These are phyloP conservation scores for Echites panduratus DNA, from an alignment of 257 asterid species.

Conservation along the genomic window DNA sequence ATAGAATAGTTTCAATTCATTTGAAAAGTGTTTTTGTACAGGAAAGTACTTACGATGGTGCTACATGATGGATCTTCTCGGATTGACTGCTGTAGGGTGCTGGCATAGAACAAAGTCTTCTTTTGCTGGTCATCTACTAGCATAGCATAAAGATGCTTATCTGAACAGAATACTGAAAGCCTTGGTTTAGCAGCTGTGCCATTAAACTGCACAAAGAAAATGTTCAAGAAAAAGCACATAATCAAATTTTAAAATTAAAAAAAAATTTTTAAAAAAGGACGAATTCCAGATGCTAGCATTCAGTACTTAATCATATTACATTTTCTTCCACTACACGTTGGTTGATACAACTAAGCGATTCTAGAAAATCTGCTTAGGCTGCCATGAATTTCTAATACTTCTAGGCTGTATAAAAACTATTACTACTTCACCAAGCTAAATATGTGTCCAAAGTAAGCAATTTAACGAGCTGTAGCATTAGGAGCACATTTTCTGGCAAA, in stretches of 20 bases:
- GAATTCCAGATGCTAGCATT: neutral
- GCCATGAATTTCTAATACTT: neutral
- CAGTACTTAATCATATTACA: no score
- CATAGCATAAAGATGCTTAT: conserved; percentile 74
- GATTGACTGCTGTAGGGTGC: conserved; percentile 67
- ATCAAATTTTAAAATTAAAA: neutral
- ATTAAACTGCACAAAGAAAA: conserved; percentile 53
- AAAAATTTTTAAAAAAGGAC: no score
- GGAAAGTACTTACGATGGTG: conserved; percentile 41
- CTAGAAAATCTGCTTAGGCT: neutral
- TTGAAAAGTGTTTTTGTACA: neutral
- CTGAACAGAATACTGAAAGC: conserved; percentile 86
- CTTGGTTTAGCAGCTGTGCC: conserved; percentile 71
- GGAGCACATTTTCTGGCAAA: neutral
- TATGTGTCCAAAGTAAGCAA: neutral
- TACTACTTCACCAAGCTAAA: neutral
- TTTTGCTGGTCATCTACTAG: conserved; percentile 75
- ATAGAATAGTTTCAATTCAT: neutral
- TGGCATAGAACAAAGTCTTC: conserved; percentile 67
- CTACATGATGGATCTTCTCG: conserved; percentile 55
- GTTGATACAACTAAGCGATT: neutral
- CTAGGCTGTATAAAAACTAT: neutral
- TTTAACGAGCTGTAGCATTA: neutral
- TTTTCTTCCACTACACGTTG: neutral
- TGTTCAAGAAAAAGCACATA: neutral